Evolutionary conservation across 2,329 filamentous ascomycete species (phyloP), one percentile per base, ranked within the genome.

Genomic region (Trichoderma koningii): DNA sequence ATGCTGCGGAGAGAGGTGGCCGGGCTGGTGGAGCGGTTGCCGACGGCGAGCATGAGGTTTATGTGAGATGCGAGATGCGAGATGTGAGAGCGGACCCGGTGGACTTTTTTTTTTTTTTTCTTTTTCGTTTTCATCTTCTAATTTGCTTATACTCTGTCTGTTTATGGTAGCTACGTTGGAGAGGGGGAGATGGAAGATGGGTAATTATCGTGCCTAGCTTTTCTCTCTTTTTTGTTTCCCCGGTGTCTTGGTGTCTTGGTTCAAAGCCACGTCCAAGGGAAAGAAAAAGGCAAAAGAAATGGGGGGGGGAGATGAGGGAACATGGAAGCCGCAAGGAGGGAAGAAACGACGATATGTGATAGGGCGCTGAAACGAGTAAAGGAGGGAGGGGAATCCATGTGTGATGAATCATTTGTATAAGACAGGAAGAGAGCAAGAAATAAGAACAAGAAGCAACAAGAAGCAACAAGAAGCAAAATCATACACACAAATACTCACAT

Each of bases 41-140:
- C 79, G 4, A 73, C 76, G 14, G 77, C 76, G 50, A 80, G 76
- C 67, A 70, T 83, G 66, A 77, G 82, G 56, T 84, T 82, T 72
- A 75, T 78, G 71, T 83, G 73, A 78, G 63, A 63, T 55, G 61
- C 59, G 50, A 56, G 41, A 55, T 64, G 23, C 56, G 50, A 38
- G 34, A 38, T 38, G 10, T 38, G 34, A 63, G 34, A 63, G 60
- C 60, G 60, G 60, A 62, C 45, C 48, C 59, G 5, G 60, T 63
- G 60, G 60, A 38, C 41, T 53, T 48, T 59, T 38, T 59, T 52
- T 15, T 23, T 23, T 6, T 23, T 6, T 21, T 47, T 47, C 15
- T 47, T 23, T 45, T 45, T 26, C 17, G 0, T 14, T 14, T 38
- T 14, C 9, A 30, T 34, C 30, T 52, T 34, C 50, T 52, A 52